These are phyloP conservation scores for Trypanosoma rangeli DNA, from an alignment of 208 protist species.

Conservation along the genomic window DNA sequence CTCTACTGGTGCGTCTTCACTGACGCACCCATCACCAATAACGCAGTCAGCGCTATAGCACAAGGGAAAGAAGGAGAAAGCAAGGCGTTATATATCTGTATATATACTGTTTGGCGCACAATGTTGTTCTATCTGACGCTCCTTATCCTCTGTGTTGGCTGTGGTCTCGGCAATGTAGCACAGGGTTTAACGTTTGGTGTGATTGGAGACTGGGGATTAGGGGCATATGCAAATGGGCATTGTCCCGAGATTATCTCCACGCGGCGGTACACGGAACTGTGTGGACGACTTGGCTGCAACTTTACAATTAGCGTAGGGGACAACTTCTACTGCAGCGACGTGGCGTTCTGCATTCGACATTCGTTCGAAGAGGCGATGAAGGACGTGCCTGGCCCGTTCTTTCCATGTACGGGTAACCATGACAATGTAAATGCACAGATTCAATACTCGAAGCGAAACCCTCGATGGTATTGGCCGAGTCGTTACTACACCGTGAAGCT, in stretches of 20 bases:
- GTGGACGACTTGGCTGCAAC: slow-evolving; percentile 22
- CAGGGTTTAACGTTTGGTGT: slow-evolving; percentile 27
- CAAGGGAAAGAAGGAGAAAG: background rate
- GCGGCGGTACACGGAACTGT: slow-evolving; percentile 21
- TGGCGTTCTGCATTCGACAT: slow-evolving; percentile 21
- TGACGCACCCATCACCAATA: too few species aligned
- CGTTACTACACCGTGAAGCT: slow-evolving; percentile 27
- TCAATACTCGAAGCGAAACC: slow-evolving; percentile 16
- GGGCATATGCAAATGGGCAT: slow-evolving; percentile 9
- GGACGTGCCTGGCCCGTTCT: slow-evolving; percentile 28
- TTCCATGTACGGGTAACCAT: slow-evolving; percentile 27
- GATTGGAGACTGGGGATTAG: slow-evolving; percentile 31
- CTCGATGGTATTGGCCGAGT: slow-evolving; percentile 21
- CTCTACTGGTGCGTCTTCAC: too few species aligned
- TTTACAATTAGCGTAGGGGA: slow-evolving; percentile 31
- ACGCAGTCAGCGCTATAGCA: background rate
- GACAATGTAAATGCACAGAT: slow-evolving; percentile 25
- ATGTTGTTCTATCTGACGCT: background rate
- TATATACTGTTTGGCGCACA: background rate
- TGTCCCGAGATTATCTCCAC: slow-evolving; percentile 20
- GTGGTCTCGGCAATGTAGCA: background rate
- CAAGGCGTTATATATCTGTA: background rate
- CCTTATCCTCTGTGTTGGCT: background rate
- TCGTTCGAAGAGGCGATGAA: slow-evolving; percentile 30
- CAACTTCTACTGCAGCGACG: slow-evolving; percentile 27